Evolutionary conservation across 306 rosid species (phyloP), one percentile per base, ranked within the genome.

Genomic region (Gynostemma pentaphyllum): DNA sequence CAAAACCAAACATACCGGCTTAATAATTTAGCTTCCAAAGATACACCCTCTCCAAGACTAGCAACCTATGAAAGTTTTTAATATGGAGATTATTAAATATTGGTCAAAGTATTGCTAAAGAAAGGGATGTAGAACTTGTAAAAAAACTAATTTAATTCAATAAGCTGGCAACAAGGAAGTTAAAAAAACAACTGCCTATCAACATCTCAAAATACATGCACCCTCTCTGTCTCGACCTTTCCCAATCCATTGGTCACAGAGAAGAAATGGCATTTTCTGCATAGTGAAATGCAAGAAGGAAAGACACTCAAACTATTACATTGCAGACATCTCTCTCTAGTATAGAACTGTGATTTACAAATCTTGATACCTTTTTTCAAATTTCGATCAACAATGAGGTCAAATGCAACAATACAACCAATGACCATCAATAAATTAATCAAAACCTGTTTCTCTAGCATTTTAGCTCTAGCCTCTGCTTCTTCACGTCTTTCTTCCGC

Each of bases 11-110:
- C 46, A 63, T 70, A 86, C 99, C 95, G 84, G 90, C 81, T 94
- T 69, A 94, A 76, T 60, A 94, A 78, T 76, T 87, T 94, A 60
- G 94, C 99, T 78, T 94, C 99, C 54, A 94, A 79, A 70, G 97
- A 86, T 45, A 94, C 97, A 41, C 99, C 99, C 75, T 88, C 99
- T 64, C 99, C 99, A 48, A 94, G 94, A 37, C 79, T 67, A 64
- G 97, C 97, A 72, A 94, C 97, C 99, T 94, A 67, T 69, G 61
- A 72, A 76, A 48, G 29, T 59, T 19, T n/a, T 22, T 39, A 3
- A 40, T 60, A 60, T 0, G 7, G 40, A 60, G 40, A 39, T 14
- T n/a, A 39, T 21, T 7, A 59, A 37, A 21, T 11, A 37, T 19
- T 36, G 26, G 34, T 37, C 32, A 40, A 34, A 3, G 40, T 37